These are phyloP conservation scores for Talaromyces sp. DNA, from an alignment of 2,329 filamentous ascomycete species.

Conservation along the genomic window DNA sequence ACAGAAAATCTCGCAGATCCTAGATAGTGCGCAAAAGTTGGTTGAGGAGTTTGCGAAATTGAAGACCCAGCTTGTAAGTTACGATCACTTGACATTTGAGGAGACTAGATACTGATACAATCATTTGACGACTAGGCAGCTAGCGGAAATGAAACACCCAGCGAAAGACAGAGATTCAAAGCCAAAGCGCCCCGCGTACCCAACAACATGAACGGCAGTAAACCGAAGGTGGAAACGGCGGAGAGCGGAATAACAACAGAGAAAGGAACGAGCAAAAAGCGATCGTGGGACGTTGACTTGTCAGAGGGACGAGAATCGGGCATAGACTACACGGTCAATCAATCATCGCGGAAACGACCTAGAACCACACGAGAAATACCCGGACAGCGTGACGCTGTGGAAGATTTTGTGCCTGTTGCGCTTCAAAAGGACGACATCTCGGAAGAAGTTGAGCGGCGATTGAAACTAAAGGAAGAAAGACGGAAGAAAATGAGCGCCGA, in stretches of 20 bases:
- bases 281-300: constrained; percentile 7
- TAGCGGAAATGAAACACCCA: not conserved
- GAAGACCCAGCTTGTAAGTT: constrained; percentile 35
- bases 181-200: not conserved
- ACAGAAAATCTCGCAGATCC: constrained; percentile 34
- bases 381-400: constrained; percentile 26
- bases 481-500: constrained; percentile 32
- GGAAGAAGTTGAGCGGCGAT: constrained; percentile 43
- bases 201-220: constrained; percentile 1
- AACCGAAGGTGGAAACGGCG: not conserved
- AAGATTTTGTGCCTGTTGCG: constrained; percentile 24
- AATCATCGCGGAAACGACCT: constrained; percentile 24
- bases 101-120: not conserved
- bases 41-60: constrained; percentile 36
- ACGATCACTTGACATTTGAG: not conserved
- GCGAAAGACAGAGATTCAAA: not conserved
- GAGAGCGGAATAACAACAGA: not conserved
- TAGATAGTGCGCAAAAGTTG: constrained; percentile 39
- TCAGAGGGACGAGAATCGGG: not conserved
- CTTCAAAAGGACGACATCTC: constrained; percentile 45
- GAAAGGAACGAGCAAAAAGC: not conserved
- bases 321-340: not conserved
- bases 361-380: constrained; percentile 22
- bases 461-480: constrained; percentile 42
- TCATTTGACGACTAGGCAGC: not conserved